Evolutionary conservation across 441 rosid genomes (phyloP).

Genomic region (Geranium incanum): DNA sequence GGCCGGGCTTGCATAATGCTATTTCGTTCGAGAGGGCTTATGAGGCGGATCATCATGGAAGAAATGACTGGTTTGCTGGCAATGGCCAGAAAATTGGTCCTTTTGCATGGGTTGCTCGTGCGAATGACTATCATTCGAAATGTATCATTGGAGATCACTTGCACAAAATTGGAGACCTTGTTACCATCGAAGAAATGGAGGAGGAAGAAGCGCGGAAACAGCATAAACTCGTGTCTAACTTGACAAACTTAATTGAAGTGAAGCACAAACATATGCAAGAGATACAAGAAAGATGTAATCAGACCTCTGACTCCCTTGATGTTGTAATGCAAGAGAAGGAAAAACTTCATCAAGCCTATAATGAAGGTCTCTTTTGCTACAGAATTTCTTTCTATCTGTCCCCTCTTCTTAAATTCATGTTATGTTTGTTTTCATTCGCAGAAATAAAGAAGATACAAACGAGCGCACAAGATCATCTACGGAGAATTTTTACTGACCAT

Average conservation of each 20-base stretch:
- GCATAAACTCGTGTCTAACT: constrained; percentile 48
- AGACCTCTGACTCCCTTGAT: constrained; percentile 41
- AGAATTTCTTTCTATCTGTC: background rate
- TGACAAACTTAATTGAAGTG: constrained; percentile 41
- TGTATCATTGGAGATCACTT: constrained; percentile 66
- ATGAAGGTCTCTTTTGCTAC: constrained; percentile 47
- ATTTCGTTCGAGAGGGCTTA: constrained; percentile 77
- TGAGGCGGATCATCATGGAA: constrained; percentile 68
- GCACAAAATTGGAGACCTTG: constrained; percentile 66
- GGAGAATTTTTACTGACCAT: constrained; percentile 64
- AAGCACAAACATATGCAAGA: constrained; percentile 46
- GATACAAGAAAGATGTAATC: constrained; percentile 45
- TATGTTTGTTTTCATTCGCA: constrained; percentile 27
- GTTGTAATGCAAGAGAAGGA: constrained; percentile 60
- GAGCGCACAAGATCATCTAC: constrained; percentile 61
- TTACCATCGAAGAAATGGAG: constrained; percentile 57
- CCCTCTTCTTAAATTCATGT: background rate
- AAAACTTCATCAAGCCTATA: constrained; percentile 58
- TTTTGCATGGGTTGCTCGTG: constrained; percentile 94
- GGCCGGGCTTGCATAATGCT: constrained; percentile 89
- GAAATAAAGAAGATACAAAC: constrained; percentile 68
- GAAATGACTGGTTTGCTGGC: constrained; percentile 51
- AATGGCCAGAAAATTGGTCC: constrained; percentile 38
- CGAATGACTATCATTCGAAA: constrained; percentile 60
- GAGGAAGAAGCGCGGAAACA: constrained; percentile 85